These are phyloP conservation scores for Colletotrichum caudatum DNA, from an alignment of 2,329 filamentous ascomycete genomes.

Conservation along the genomic window DNA sequence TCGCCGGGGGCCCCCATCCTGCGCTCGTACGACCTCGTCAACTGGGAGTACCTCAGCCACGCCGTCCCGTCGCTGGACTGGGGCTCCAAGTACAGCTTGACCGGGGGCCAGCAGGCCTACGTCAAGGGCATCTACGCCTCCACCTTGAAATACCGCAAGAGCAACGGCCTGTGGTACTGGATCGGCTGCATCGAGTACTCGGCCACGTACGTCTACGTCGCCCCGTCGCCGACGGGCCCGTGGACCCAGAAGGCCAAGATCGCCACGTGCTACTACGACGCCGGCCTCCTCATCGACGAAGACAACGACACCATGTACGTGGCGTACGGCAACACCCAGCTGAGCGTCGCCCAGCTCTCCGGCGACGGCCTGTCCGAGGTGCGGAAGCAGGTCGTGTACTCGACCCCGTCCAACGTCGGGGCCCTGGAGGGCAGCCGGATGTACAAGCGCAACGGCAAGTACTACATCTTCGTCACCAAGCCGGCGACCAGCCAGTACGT, in stretches of 20 bases:
- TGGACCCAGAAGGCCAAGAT: constrained; percentile 18
- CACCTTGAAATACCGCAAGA: constrained; percentile 56
- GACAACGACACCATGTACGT: constrained; percentile 63
- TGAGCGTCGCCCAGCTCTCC: constrained; percentile 58
- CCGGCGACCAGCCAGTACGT: constrained; percentile 61
- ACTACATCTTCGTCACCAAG: constrained; percentile 65
- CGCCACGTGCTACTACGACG: constrained; percentile 59
- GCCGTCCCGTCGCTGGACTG: constrained; percentile 56
- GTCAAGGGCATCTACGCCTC: constrained; percentile 68
- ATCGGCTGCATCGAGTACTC: constrained; percentile 36
- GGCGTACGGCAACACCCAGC: constrained; percentile 56
- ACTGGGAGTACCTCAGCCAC: constrained; percentile 58
- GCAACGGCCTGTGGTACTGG: constrained; percentile 38
- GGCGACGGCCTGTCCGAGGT: constrained; percentile 58
- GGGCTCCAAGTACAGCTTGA: constrained; percentile 58
- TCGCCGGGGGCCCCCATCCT: constrained; percentile 66
- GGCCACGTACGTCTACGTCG: constrained; percentile 39
- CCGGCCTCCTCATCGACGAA: constrained; percentile 59
- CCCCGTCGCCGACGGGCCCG: constrained; percentile 43
- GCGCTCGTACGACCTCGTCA: constrained; percentile 63
- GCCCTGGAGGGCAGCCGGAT: constrained; percentile 65
- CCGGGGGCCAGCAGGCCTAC: constrained; percentile 58
- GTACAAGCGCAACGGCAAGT: constrained; percentile 66
- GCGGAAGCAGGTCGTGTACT: constrained; percentile 47
- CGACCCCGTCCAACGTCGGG: constrained; percentile 25